Evolutionary conservation across 306 rosid species (phyloP).

Genomic region (Glycine soja): DNA sequence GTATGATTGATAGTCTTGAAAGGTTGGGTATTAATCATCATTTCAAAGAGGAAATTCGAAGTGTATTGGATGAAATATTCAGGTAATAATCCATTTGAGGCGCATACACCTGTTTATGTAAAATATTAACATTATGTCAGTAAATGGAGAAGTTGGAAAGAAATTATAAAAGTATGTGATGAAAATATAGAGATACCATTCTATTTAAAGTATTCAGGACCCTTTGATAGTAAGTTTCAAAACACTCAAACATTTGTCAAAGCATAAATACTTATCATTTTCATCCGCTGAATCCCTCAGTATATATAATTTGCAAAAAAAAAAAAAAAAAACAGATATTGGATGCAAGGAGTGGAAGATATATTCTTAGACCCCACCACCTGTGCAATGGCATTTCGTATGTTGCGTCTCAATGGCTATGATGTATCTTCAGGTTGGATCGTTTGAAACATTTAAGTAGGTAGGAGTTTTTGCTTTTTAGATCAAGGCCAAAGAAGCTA

Average conservation of each 20-base stretch:
- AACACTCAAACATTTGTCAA: background rate
- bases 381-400: constrained; percentile 83
- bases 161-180: constrained; percentile 12
- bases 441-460: constrained; percentile 9
- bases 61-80: constrained; percentile 77
- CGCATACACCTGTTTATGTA: constrained; percentile 34
- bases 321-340: constrained; percentile 59
- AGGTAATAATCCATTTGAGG: constrained; percentile 54
- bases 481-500: constrained; percentile 5
- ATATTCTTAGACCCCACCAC: constrained; percentile 72
- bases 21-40: constrained; percentile 74
- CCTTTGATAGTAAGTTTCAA: background rate
- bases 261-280: constrained; percentile 2
- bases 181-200: background rate
- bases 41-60: constrained; percentile 72
- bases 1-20: constrained; percentile 77
- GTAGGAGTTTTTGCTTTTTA: background rate
- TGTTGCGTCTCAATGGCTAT: constrained; percentile 70
- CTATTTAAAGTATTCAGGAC: constrained; percentile 2
- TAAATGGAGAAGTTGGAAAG: constrained; percentile 27
- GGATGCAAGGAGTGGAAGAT: constrained; percentile 72
- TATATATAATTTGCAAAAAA: constrained; percentile 23
- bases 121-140: constrained; percentile 15
- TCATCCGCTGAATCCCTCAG: background rate
- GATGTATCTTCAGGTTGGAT: constrained; percentile 75